Evolutionary conservation across 768 basidiomycete species (phyloP), one percentile per base, ranked within the genome.

Genomic region (Amanita rubescens): DNA sequence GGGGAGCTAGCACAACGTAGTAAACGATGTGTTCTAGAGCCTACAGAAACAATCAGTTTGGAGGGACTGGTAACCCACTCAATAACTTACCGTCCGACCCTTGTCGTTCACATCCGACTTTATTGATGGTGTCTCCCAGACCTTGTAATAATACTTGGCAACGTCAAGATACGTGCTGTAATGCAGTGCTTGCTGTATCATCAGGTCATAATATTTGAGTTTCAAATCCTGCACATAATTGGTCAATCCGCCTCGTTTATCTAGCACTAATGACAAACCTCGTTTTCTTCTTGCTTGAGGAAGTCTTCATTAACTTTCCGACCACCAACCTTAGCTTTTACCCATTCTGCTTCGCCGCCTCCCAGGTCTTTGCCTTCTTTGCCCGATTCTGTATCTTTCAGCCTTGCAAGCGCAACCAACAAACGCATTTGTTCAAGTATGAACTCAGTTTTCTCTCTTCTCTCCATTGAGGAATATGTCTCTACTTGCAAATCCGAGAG

Each of bases 381-480:
- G 14, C 71, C 75, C n/a, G 75, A 71, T 55, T 87, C 85, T 14
- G 72, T 70, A 59, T 92, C 90, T 70, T 90, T 93, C 60, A 80
- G 68, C 49, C 81, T 76, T 24, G 90, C 90, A 33, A 92, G 81
- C 38, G 80, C 75, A 48, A 90, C 81, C 62, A 94, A 74, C 48
- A 98, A 67, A 54, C 96, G 78, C 93, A 99, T 98, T 69, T 98
- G 96, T 69, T 98, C 95, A 41, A 98, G 72, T 59, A 99, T 90
- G 63, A 99, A 97, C 66, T 98, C 93, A 3, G 93, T 96, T 77
- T 99, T 99, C 69, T 99, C 96, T 63, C 89, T 74, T 55, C 94
- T 84, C 58, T 97, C 92, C 96, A 99, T 98, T 5, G 91, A 93
- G 12, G 94, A 97, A 67, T 97, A 99, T 1, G 96, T 98, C 71